Base-by-base conservation (phyloP, 768 basidiomycete genomes). In the Rhodotorula kratochvilovae region DNA sequence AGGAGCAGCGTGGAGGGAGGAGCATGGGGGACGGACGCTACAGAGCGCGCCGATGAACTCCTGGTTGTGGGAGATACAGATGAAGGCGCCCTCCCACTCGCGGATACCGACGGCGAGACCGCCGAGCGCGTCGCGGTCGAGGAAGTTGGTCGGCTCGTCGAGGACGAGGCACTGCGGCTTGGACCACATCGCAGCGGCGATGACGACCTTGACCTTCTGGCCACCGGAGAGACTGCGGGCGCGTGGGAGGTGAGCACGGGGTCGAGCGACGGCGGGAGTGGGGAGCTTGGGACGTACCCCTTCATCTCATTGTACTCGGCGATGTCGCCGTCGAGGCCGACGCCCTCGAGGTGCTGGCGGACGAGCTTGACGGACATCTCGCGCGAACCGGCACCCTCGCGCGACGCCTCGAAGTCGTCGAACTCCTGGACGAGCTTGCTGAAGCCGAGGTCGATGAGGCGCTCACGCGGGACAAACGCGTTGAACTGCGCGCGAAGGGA, bases 271-370 rank as follows among this genome's bases (percentile, higher is more conserved):
- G 48, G n/a, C 8, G 16, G n/a, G 23, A 53, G n/a, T 13, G 51
- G 27, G n/a, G 8, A 48, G n/a, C 8, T 46, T 17, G 21, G 50
- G 16, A 53, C 51, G 51, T n/a, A 53, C 51, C 95, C 94, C 46
- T 87, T 86, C 78, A 97, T 93, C 82, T 98, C 94, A 78, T 96
- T 95, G 82, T 98, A 97, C 81, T 96, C 92, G 19, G 94, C 94
- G 70, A 97, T 97, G 82, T 97, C 92, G 54, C 94, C 94, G 82
- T 97, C 92, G 50, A 98, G 84, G 46, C 94, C 95, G 75, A 98
- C 91, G 76, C 93, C 93, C 81, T 96, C 92, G 57, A 98, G 82
- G 76, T 94, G 91, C 81, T 93, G 91, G 75, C 94, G 86, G 58
- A 97, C 90, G 58, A 90, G 82, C 76, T 87, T 85, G 25, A 86